Conservation (phyloP, 495 filamentous ascomycete genomes). For the Aspergillus sparsus region DNA sequence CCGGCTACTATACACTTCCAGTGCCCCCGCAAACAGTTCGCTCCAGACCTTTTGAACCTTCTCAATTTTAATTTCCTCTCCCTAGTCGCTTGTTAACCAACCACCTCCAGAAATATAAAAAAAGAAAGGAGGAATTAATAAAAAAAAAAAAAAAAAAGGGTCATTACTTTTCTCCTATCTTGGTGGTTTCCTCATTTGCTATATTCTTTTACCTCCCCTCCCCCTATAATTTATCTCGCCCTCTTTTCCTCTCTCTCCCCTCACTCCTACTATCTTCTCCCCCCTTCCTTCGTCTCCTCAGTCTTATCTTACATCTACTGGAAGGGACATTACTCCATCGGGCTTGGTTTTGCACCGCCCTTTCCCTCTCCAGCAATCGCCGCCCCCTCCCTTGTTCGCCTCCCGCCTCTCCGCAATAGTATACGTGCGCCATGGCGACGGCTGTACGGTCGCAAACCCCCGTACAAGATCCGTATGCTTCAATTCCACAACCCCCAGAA, state of each 20-base stretch:
- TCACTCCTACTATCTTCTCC: slow-evolving; percentile 2
- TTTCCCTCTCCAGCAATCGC: slow-evolving; percentile 7
- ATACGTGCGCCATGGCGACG: slow-evolving; percentile 39
- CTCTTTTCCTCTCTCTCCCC: slow-evolving; percentile 10
- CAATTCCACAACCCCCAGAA: slow-evolving; percentile 34
- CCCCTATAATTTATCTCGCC: no score
- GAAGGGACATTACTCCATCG: slow-evolving; percentile 22
- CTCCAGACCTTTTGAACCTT: slow-evolving; percentile 26
- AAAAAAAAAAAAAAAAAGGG: slow-evolving; percentile 17
- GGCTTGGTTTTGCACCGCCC: slow-evolving; percentile 26
- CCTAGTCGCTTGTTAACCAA: slow-evolving; percentile 31
- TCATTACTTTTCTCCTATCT: slow-evolving; percentile 18
- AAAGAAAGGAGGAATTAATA: slow-evolving; percentile 16
- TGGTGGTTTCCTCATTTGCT: neutral
- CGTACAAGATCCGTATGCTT: slow-evolving; percentile 43
- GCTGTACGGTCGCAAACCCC: slow-evolving; percentile 47
- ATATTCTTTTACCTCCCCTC: slow-evolving; percentile 7
- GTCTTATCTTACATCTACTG: slow-evolving; percentile 10
- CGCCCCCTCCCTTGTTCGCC: slow-evolving; percentile 10
- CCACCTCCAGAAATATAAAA: slow-evolving; percentile 13
- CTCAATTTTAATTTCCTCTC: slow-evolving; percentile 15
- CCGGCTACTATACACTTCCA: slow-evolving; percentile 9
- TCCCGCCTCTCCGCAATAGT: slow-evolving; percentile 26
- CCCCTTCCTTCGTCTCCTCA: neutral
- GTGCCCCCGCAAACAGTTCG: slow-evolving; percentile 30